Evolutionary conservation across 176 grass and related monocot species (phyloP), one percentile per base, ranked within the genome.

Genomic region (Hyparrhenia diplandra): DNA sequence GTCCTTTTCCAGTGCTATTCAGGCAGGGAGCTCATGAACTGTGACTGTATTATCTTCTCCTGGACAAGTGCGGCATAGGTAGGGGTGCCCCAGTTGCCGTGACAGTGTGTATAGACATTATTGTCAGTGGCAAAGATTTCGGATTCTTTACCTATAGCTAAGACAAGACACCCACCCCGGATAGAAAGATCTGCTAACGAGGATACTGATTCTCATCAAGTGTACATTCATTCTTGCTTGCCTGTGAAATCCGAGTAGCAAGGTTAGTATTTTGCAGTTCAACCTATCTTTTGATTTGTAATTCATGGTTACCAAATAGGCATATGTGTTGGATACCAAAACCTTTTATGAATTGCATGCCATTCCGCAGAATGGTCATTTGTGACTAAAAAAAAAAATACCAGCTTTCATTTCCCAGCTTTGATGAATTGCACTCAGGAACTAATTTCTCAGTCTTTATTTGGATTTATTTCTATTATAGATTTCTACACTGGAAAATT

Each of bases 111-210:
- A 73, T 32, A 32, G 17, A 59, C 45, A 70, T 76, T 34, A 77
- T 58, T 70, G 16, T 64, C 70, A 34, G 62, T 76, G 64, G 4
- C 41, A 71, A 81, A 82, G 55, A 76, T 10, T 5, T 45, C 18
- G 24, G 77, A 76, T 55, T 80, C 76, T 20, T 85, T 75, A 25
- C 62, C 18, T 70, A 42, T 41, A 88, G 87, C 30, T 80, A 81
- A 81, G 46, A 85, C 66, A 25, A 82, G 47, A 85, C 66, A 21
- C 42, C n/a, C n/a, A n/a, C 69, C 69, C 25, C 5, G 4, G 6
- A 57, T 45, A 80, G 64, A 87, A 79, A 64, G 42, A 61, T 82
- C 57, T 29, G 3, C 78, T 85, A 32, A 65, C 55, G 58, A 42
- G 59, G 52, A 76, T 64, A 75, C 32, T 29, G 63, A 83, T 83